Evolutionary conservation across 2,329 filamentous ascomycete species (phyloP), one percentile per base, ranked within the genome.

Genomic region (Davidsoniella neocaledoniae): DNA sequence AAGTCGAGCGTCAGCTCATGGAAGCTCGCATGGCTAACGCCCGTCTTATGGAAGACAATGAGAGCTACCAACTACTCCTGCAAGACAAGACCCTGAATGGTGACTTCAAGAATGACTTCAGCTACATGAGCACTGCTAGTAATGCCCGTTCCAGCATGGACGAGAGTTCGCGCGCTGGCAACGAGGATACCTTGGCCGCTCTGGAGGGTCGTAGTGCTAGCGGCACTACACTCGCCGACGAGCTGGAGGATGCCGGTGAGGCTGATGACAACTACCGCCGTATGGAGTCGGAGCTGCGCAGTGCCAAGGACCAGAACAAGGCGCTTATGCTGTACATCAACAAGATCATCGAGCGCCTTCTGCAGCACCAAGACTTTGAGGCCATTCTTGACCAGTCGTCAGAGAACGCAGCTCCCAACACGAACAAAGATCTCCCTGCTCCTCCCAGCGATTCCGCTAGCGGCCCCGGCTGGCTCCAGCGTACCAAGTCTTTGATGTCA

Each of bases 301-400:
- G 76, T 7, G 70, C 86, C 58, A 90, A 85, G 67, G 90, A 94
- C 62, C 82, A 94, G 69, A 96, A 98, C 71, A 96, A 96, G 70
- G 91, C 91, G 26, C 72, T 98, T 58, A 94, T 87, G 21, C 72
- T 96, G 56, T 98, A 98, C 69, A 95, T 98, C 70, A 94, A 96
- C 75, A 94, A 91, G 68, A 96, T 98, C 63, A 94, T 98, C 62
- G 91, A 91, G 63, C 83, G 91, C 51, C 77, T 98, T 42, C 74
- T 98, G 54, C 84, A 94, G 61, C 85, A 95, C 65, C 84, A 94
- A 60, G 88, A 94, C 57, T 96, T 94, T 57, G 90, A 98, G 66
- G 80, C 86, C 54, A 94, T 96, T 54, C 72, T 95, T 39, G 86
- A 94, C 62, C 83, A 86, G 63, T 84, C 82, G 7, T 76, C 77